These are phyloP conservation scores for Pulicaria dysenterica DNA, from an alignment of 129 eudicot genomes.

Conservation along the genomic window DNA sequence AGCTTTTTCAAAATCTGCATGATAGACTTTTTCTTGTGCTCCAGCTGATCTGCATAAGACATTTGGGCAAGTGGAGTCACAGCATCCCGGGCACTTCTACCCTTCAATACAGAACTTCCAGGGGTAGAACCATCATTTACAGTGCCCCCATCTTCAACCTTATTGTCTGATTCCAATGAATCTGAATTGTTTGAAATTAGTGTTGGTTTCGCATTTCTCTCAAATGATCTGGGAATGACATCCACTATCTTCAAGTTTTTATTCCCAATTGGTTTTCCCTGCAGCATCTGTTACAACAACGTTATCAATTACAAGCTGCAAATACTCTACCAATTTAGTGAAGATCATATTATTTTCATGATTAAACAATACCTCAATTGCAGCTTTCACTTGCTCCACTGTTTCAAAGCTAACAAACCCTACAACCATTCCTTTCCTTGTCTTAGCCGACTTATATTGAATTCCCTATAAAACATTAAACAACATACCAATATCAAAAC, in stretches of 20 bases:
- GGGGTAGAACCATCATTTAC: slow-evolving; percentile 42
- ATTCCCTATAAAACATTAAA: slow-evolving; percentile 47
- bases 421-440: slow-evolving; percentile 80
- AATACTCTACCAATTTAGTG: not conserved
- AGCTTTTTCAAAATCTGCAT: slow-evolving; percentile 70
- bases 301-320: slow-evolving; percentile 24
- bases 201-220: slow-evolving; percentile 44
- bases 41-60: slow-evolving; percentile 82
- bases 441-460: slow-evolving; percentile 76
- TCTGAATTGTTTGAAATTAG: slow-evolving; percentile 16
- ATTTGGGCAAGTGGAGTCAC: slow-evolving; percentile 94
- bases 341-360: not conserved
- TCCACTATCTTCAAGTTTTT: slow-evolving; percentile 67
- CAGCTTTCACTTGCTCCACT: slow-evolving; percentile 61
- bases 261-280: slow-evolving; percentile 68
- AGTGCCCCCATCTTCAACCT: slow-evolving; percentile 47
- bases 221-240: slow-evolving; percentile 67
- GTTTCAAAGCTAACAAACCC: slow-evolving; percentile 79
- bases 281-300: slow-evolving; percentile 60
- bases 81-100: slow-evolving; percentile 75
- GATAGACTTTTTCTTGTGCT: slow-evolving; percentile 76
- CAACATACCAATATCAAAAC: not conserved
- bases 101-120: slow-evolving; percentile 46
- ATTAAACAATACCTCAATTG: slow-evolving; percentile 54
- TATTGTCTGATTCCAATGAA: slow-evolving; percentile 28